A percentile compares a stretch with the other conserved stretches of the same genome.
Evolutionary conservation across 202 grass and related monocot genomes (phyloP).

Genomic region (Sporobolus alterniflorus): DNA sequence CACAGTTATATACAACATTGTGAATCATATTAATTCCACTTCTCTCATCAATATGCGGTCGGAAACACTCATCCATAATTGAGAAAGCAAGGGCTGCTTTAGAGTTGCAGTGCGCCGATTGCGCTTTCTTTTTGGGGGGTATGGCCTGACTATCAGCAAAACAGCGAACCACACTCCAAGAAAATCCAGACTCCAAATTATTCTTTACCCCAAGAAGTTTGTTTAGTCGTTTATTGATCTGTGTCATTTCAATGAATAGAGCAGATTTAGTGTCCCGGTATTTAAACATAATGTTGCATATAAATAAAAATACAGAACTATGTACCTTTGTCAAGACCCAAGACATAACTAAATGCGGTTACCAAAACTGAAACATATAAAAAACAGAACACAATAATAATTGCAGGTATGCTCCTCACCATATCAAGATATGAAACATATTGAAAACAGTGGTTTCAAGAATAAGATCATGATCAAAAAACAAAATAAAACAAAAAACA

Average conservation of each 20-base stretch:
- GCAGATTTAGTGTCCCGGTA: slow-evolving; percentile 28
- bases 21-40: slow-evolving; percentile 94
- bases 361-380: not conserved
- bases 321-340: slow-evolving; percentile 8
- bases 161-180: slow-evolving; percentile 83
- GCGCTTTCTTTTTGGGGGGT: slow-evolving; percentile 41
- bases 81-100: slow-evolving; percentile 86
- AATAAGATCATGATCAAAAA: not conserved
- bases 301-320: slow-evolving; percentile 16
- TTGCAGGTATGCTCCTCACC: slow-evolving; percentile 13
- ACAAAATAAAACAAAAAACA: slow-evolving; percentile 1
- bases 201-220: slow-evolving; percentile 83
- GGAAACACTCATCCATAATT: slow-evolving; percentile 95
- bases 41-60: slow-evolving; percentile 72
- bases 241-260: slow-evolving; percentile 35
- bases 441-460: not conserved
- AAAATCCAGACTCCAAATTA: slow-evolving; percentile 76
- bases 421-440: not conserved
- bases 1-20: slow-evolving; percentile 92
- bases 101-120: slow-evolving; percentile 66
- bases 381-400: not conserved
- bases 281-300: slow-evolving; percentile 29
- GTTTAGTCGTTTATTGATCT: slow-evolving; percentile 72
- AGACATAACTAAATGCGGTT: slow-evolving; percentile 1
- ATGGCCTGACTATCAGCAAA: slow-evolving; percentile 55